Evolutionary conservation across 2,329 filamentous ascomycete species (phyloP).

Genomic region (Aspergillus glaucus): DNA sequence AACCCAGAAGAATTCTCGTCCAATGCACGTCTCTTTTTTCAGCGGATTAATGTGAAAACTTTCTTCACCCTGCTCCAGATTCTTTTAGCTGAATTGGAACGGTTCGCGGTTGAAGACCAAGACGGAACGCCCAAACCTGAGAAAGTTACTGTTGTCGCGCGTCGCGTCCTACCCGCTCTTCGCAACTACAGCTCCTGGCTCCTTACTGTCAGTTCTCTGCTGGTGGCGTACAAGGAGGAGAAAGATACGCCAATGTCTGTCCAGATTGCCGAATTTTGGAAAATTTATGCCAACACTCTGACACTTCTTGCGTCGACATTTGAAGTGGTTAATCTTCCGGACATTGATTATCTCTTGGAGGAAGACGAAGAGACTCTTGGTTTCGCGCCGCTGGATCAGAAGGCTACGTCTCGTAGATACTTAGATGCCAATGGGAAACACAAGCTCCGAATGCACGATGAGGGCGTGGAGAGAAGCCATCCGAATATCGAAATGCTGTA

Average conservation of each 20-base stretch:
- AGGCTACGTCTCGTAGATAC: slow-evolving; percentile 48
- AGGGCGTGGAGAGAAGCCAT: slow-evolving; percentile 47
- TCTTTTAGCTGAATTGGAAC: slow-evolving; percentile 63
- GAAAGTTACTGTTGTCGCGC: slow-evolving; percentile 53
- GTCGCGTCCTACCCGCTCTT: slow-evolving; percentile 57
- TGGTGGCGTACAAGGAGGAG: slow-evolving; percentile 46
- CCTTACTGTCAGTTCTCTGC: slow-evolving; percentile 47
- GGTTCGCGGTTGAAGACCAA: slow-evolving; percentile 45
- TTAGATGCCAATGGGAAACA: slow-evolving; percentile 36
- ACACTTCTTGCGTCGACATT: slow-evolving; percentile 56
- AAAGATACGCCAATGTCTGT: slow-evolving; percentile 51
- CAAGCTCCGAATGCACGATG: slow-evolving; percentile 50
- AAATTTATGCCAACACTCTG: slow-evolving; percentile 57
- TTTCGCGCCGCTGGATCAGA: slow-evolving; percentile 54
- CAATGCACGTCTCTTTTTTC: slow-evolving; percentile 51
- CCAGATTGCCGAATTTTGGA: slow-evolving; percentile 59
- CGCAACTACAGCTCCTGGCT: slow-evolving; percentile 66
- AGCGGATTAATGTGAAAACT: slow-evolving; percentile 72
- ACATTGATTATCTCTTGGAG: slow-evolving; percentile 58
- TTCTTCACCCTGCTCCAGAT: slow-evolving; percentile 66
- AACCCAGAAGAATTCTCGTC: slow-evolving; percentile 44
- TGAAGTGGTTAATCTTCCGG: slow-evolving; percentile 49
- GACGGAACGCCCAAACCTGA: slow-evolving; percentile 35
- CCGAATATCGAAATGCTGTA: slow-evolving; percentile 61
- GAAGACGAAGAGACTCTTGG: slow-evolving; percentile 63